Evolutionary conservation across 495 filamentous ascomycete genomes (phyloP).

Genomic region (Friedmanniomyces simplex): DNA sequence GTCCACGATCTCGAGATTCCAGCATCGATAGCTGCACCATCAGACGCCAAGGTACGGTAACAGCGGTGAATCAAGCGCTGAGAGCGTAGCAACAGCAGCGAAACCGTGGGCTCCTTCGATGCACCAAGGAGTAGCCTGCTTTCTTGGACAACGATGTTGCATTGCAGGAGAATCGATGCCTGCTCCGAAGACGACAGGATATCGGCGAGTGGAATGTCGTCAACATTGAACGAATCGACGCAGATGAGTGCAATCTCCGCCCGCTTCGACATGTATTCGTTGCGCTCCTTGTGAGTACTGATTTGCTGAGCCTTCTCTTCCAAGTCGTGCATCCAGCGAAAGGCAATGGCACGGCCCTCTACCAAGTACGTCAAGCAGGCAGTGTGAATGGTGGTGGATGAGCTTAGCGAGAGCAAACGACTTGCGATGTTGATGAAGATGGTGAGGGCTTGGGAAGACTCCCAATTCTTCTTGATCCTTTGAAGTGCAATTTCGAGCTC

Average conservation of each 20-base stretch:
- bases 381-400: not conserved
- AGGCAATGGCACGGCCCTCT: not conserved
- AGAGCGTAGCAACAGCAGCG: not conserved
- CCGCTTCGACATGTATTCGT: slow-evolving; percentile 11
- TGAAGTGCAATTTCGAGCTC: slow-evolving; percentile 1
- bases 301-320: not conserved
- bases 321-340: slow-evolving; percentile 12
- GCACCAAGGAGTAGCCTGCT: not conserved
- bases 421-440: slow-evolving; percentile 8
- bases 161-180: slow-evolving; percentile 14
- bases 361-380: slow-evolving; percentile 6
- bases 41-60: not conserved
- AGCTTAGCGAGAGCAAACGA: slow-evolving; percentile 11
- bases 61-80: not conserved
- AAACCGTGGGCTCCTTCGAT: not conserved
- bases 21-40: slow-evolving; percentile 2
- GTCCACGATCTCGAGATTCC: slow-evolving; percentile 13
- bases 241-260: slow-evolving; percentile 20
- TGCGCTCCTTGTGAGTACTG: slow-evolving; percentile 1
- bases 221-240: slow-evolving; percentile 16
- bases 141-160: slow-evolving; percentile 19
- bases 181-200: slow-evolving; percentile 1
- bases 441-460: slow-evolving; percentile 12
- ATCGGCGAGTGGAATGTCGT: slow-evolving; percentile 4
- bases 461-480: slow-evolving; percentile 21